phyloP scores from a whole-genome alignment of 1,284 basidiomycete genomes.

The Thelephora terrestris region DNA sequence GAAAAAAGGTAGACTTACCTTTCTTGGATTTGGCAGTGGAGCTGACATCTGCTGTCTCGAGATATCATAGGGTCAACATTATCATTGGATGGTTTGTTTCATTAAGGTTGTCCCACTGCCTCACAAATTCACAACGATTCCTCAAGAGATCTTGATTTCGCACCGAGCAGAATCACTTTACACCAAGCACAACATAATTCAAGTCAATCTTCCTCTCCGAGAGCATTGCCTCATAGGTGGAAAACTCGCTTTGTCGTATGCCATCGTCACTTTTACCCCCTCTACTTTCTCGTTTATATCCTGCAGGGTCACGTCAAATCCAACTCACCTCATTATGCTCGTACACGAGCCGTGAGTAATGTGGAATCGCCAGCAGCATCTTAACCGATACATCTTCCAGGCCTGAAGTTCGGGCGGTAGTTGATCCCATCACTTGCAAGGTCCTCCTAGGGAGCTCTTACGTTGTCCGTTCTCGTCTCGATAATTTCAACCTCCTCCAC shows the following conservation, averaged over 20 bases:
- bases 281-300: constrained; percentile 6
- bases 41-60: constrained; percentile 17
- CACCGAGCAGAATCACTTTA: constrained; percentile 77
- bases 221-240: constrained; percentile 68
- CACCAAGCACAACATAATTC: constrained; percentile 62
- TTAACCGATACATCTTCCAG: constrained; percentile 28
- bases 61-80: constrained; percentile 48
- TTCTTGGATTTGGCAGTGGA: neutral
- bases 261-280: constrained; percentile 1
- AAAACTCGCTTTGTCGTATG: neutral
- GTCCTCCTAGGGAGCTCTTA: constrained; percentile 74
- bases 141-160: constrained; percentile 68
- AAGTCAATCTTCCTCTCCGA: constrained; percentile 74
- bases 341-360: constrained; percentile 81
- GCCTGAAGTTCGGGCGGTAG: constrained; percentile 77
- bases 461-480: constrained; percentile 38
- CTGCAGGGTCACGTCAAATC: constrained; percentile 62
- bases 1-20: constrained; percentile 43
- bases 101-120: neutral
- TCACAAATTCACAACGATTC: constrained; percentile 2
- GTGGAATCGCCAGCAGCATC: neutral
- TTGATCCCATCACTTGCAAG: constrained; percentile 66
- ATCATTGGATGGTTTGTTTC: constrained; percentile 50
- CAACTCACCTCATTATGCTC: constrained; percentile 65
- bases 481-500: constrained; percentile 4